A percentile compares a stretch with the other conserved stretches of the same genome.
Conservation (phyloP, 108 stramenopile genomes). For the Nitzschia palea region DNA sequence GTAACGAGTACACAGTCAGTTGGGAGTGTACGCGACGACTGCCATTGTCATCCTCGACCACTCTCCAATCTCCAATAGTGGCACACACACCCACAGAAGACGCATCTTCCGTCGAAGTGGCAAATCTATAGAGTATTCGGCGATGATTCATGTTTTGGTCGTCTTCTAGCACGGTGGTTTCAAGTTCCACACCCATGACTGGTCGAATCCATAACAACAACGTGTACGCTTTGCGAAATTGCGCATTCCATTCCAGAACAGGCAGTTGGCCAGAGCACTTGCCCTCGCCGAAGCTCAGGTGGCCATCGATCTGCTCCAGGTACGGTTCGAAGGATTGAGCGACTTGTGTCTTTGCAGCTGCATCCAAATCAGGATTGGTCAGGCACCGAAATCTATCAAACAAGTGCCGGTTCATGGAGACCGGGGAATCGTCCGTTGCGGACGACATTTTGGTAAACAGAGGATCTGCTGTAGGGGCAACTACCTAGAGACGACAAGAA, state of each 20-base stretch:
- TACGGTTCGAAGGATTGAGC: slow-evolving; percentile 15
- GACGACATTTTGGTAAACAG: too few relatives aligned
- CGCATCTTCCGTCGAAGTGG: slow-evolving; percentile 37
- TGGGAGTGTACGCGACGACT: slow-evolving; percentile 19
- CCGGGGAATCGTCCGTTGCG: too few relatives aligned
- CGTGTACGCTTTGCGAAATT: slow-evolving; percentile 84
- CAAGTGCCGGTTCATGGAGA: slow-evolving; percentile 23
- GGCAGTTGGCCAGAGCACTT: slow-evolving; percentile 34
- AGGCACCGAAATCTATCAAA: slow-evolving; percentile 1
- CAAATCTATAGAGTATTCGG: slow-evolving; percentile 62
- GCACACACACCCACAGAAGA: slow-evolving; percentile 53
- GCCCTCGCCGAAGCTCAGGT: slow-evolving; percentile 19
- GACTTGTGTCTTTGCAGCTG: not conserved
- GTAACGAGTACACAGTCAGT: slow-evolving; percentile 30
- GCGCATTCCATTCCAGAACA: slow-evolving; percentile 66
- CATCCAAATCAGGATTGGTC: slow-evolving; percentile 15
- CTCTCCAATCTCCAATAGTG: slow-evolving; percentile 56
- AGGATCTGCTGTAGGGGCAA: too few relatives aligned
- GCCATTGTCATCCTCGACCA: slow-evolving; percentile 11
- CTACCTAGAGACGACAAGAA: too few relatives aligned
- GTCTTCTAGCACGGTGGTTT: slow-evolving; percentile 23
- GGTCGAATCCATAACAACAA: slow-evolving; percentile 80
- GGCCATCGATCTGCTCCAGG: slow-evolving; percentile 32
- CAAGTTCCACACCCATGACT: slow-evolving; percentile 12
- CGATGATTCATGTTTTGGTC: slow-evolving; percentile 6